These are phyloP conservation scores for Collybia nuda DNA, from an alignment of 768 basidiomycete genomes.

Conservation along the genomic window DNA sequence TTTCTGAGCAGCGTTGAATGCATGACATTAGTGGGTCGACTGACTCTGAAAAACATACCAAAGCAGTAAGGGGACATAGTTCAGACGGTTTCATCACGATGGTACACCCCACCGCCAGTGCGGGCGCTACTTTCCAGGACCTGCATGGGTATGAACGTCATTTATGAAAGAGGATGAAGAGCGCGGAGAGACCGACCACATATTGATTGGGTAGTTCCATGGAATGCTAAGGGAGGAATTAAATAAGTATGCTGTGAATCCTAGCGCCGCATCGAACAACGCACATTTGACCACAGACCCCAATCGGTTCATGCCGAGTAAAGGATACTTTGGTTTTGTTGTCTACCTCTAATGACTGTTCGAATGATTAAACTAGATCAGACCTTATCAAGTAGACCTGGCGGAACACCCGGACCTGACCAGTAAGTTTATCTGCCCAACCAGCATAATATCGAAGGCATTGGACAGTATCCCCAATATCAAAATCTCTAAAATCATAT, in stretches of 20 bases:
- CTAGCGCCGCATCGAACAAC: slow-evolving; percentile 12
- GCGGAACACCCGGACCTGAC: slow-evolving; percentile 56
- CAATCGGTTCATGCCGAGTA: slow-evolving; percentile 87
- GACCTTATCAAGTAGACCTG: neutral
- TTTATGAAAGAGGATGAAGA: neutral
- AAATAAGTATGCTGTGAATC: slow-evolving; percentile 2
- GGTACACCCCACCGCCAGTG: slow-evolving; percentile 88
- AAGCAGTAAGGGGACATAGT: slow-evolving; percentile 78
- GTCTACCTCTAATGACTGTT: slow-evolving; percentile 76
- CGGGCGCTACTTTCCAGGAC: slow-evolving; percentile 93
- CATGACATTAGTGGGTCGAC: neutral
- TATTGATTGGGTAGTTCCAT: slow-evolving; percentile 91
- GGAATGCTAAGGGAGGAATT: slow-evolving; percentile 58
- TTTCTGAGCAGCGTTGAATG: slow-evolving; percentile 48
- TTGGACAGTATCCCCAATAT: slow-evolving; percentile 75
- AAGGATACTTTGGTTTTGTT: slow-evolving; percentile 81
- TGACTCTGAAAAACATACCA: slow-evolving; percentile 42
- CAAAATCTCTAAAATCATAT: slow-evolving; percentile 57
- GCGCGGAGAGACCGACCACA: slow-evolving; percentile 55
- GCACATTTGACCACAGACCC: slow-evolving; percentile 93
- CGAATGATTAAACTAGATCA: slow-evolving; percentile 1
- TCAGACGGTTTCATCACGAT: slow-evolving; percentile 96
- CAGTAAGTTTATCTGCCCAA: slow-evolving; percentile 92
- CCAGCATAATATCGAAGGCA: slow-evolving; percentile 92
- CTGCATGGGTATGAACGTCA: slow-evolving; percentile 27